Base-by-base conservation (phyloP, 768 basidiomycete species). In the Mycena rebaudengoi region DNA sequence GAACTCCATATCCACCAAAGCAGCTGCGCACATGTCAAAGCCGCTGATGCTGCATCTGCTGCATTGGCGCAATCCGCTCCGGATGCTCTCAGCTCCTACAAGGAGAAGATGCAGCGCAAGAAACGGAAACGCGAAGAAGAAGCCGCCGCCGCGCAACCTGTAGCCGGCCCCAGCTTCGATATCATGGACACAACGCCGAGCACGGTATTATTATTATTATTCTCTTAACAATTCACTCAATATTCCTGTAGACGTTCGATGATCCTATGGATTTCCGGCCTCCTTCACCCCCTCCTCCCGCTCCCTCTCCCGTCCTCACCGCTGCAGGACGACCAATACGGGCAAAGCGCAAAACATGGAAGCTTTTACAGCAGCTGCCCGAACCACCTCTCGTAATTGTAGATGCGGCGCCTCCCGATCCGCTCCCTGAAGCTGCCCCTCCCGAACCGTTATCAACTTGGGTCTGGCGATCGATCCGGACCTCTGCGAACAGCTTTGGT, bases 281-380 rank as follows among this genome's bases (percentile, higher is more conserved):
- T 10, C 52, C 2, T 35, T 32, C 0, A 43, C 16, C 8, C 53
- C 52, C 18, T 46, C 44, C 37, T 18, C 53, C 30, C 1, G 37
- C 52, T 3, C 60, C 48, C 6, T 10, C 23, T 5, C 48, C 59
- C 25, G 25, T 59, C 16, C 12, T 35, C 6, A 54, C 23, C 1
- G 28, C 46, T 7, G 37, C 37, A 11, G 67, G 69, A 5, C 67
- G 62, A 4, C 43, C 41, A 0, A 29, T 52, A 7, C 65, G 65
- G 1, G 44, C 37, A 2, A 70, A 66, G 26, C 49, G 65, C 1
- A 57, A 41, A 43, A 70, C 69, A 2, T 70, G 69, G 67, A 70
- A 70, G 50, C 55, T 68, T 2, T 39, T 70, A 1, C 46, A 71
- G 29, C 65, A 62, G 25, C 62, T 65, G 13, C 70, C 68, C 13